phyloP scores from a whole-genome alignment of 495 filamentous ascomycete species.

The Neurospora intermedia region DNA sequence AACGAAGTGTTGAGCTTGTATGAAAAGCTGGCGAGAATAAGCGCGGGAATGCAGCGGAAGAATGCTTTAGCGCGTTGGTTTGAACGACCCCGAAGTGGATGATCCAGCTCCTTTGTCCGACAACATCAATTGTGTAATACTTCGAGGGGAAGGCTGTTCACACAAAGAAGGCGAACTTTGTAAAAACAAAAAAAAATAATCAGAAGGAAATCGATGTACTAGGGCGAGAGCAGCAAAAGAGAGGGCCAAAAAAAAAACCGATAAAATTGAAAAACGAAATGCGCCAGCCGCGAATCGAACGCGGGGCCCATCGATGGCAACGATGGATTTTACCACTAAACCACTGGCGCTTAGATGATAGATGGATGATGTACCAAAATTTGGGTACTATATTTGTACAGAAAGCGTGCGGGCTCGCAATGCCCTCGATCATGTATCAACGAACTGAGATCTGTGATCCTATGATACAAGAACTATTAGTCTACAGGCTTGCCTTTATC shows the following conservation, averaged over 20 bases:
- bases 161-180: not conserved
- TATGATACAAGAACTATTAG: not conserved
- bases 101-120: not conserved
- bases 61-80: not conserved
- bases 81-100: not conserved
- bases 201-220: not conserved
- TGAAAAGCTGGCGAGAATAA: not conserved
- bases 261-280: not conserved
- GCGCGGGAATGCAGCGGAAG: not conserved
- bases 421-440: not conserved
- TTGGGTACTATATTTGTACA: not conserved
- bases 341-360: not conserved
- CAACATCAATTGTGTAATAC: not conserved
- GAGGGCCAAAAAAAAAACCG: not conserved
- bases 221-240: not conserved
- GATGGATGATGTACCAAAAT: no score
- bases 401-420: not conserved
- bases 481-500: not conserved
- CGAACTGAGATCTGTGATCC: not conserved
- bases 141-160: not conserved
- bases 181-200: not conserved
- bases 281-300: not conserved
- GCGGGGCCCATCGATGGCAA: not conserved
- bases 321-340: not conserved
- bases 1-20: not conserved